Base-by-base conservation (phyloP, 2,329 filamentous ascomycete genomes). In the Aspergillus sp. region DNA sequence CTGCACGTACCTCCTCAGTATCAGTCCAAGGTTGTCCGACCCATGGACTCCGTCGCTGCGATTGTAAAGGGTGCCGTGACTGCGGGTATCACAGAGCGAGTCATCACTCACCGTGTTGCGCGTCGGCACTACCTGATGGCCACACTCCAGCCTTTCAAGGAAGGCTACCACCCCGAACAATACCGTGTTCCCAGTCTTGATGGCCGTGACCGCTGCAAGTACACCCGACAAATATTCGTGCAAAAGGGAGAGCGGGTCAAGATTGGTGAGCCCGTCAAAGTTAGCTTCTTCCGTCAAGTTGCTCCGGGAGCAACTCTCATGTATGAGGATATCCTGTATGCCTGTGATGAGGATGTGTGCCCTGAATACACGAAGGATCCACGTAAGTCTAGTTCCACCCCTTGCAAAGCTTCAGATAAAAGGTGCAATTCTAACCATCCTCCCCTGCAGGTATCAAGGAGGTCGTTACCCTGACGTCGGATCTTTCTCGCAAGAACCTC, bases 351-450 rank as follows among this genome's bases (percentile, higher is more conserved):
- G 64, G 95, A 99, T 74, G 91, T 96, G 52, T 98, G 93, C 77
- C 95, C 95, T 1, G 95, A 98, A 75, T 99, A 99, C 75, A 98
- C 93, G 66, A 99, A 98, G 76, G 95, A 99, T 85, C 93, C 95
- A 67, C 91, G 95, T 96, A 88, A 88, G 93, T 90, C 62, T 44
- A 46, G 8, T 24, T 2, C 27, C 39, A 7, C 49, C 45, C 40
- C 4, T 47, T 22, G 30, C 17, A 15, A 22, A 46, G 2, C 22
- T 20, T 30, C 13, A 27, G 19, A 22, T 9, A 24, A 30, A 24
- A 27, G 7, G 12, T n/a, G 42, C 20, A 50, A 2, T 40, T 27
- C 20, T 37, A n/a, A 41, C 20, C 3, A 13, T 51, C 34, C 46
- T 33, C 40, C 48, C 12, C 39, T 60, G 62, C 66, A 97, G 93